Conservation (phyloP, 2,329 filamentous ascomycete genomes). For the Cercospora zeina region DNA sequence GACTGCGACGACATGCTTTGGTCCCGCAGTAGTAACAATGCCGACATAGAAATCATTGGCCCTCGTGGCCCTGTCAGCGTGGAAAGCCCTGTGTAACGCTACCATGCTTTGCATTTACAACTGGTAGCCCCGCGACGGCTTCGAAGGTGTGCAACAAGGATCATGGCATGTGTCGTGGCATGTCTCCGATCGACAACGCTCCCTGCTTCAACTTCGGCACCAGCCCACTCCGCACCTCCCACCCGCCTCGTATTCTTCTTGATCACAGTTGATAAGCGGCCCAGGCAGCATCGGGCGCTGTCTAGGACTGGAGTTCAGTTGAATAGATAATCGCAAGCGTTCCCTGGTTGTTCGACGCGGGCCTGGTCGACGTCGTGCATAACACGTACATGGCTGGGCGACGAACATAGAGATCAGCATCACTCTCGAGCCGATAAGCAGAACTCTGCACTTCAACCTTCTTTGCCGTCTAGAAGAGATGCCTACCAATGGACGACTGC, state of each 20-base stretch:
- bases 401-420: slow-evolving; percentile 2
- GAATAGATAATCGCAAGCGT: neutral
- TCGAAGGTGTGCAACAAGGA: neutral
- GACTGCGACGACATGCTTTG: no score
- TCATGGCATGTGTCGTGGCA: slow-evolving; percentile 3
- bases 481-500: slow-evolving; percentile 1
- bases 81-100: slow-evolving; percentile 3
- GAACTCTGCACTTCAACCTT: neutral
- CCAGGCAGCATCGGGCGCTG: neutral
- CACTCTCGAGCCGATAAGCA: neutral
- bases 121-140: neutral
- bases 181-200: slow-evolving; percentile 5
- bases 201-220: slow-evolving; percentile 7
- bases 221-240: neutral
- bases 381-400: slow-evolving; percentile 12
- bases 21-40: no score
- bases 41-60: no score
- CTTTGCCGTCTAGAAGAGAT: neutral
- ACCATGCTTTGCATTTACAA: neutral
- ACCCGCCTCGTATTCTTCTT: neutral
- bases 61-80: neutral
- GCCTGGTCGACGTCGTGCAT: slow-evolving; percentile 4
- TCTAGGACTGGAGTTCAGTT: neutral
- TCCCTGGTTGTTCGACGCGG: neutral
- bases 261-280: neutral